Conservation (phyloP, 169 alveolate genomes). For the Besnoitia besnoiti region DNA sequence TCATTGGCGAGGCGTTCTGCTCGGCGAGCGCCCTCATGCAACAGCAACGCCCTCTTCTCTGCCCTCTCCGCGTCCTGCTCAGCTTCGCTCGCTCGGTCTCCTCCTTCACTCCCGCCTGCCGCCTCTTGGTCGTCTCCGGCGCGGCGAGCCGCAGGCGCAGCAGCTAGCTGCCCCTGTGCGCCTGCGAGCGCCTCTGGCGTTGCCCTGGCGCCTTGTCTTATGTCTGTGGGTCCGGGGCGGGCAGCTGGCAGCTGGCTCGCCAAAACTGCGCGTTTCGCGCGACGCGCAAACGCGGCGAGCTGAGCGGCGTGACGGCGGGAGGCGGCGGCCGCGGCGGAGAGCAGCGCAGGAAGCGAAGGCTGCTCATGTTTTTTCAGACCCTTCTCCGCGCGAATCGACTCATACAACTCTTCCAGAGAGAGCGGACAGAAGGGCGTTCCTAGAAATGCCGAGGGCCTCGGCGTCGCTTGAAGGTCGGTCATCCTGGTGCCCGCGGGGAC, state of each 20-base stretch:
- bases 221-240: neutral
- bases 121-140: neutral
- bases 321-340: neutral
- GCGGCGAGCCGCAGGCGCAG: neutral
- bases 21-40: neutral
- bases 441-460: neutral
- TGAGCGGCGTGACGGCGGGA: neutral
- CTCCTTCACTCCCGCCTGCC: neutral
- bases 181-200: too few relatives aligned
- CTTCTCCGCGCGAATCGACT: neutral
- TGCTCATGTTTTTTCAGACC: neutral
- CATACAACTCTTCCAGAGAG: constrained; percentile 25
- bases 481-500: neutral
- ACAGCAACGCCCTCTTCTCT: neutral
- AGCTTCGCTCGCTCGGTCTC: neutral
- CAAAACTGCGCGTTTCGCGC: neutral
- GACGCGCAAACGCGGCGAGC: constrained; percentile 26
- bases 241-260: neutral
- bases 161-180: neutral
- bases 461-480: too few relatives aligned
- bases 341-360: constrained; percentile 40
- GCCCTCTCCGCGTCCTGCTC: neutral
- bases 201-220: neutral
- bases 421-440: constrained; percentile 43
- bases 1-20: constrained; percentile 1